These are phyloP conservation scores for Obelidium mucronatum DNA, from an alignment of 192 early-diverging fungal genomes.

Conservation along the genomic window DNA sequence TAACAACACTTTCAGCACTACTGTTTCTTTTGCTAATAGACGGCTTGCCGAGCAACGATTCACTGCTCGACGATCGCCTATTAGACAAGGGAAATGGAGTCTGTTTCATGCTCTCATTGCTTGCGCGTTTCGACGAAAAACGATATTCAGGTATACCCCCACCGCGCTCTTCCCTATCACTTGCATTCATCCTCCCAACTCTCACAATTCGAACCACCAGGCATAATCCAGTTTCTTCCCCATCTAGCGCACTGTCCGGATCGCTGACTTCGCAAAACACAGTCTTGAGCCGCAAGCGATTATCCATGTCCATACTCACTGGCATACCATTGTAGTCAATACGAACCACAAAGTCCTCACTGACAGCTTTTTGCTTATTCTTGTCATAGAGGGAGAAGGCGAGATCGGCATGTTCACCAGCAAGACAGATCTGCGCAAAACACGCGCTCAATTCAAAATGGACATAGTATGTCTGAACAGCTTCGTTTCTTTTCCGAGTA, in stretches of 20 bases:
- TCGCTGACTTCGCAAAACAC: slow-evolving; percentile 66
- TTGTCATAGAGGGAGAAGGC: slow-evolving; percentile 66
- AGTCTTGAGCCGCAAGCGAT: slow-evolving; percentile 56
- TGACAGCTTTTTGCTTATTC: slow-evolving; percentile 52
- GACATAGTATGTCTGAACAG: slow-evolving; percentile 38
- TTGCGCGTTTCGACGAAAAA: neutral
- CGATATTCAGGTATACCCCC: neutral
- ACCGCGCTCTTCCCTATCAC: slow-evolving; percentile 54
- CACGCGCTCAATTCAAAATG: slow-evolving; percentile 66
- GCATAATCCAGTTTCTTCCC: slow-evolving; percentile 39
- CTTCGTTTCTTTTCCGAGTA: slow-evolving; percentile 18
- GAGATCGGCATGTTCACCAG: slow-evolving; percentile 68
- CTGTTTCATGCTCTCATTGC: neutral
- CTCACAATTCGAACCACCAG: slow-evolving; percentile 70
- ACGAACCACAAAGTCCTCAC: slow-evolving; percentile 67
- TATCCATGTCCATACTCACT: slow-evolving; percentile 39
- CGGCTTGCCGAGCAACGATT: neutral
- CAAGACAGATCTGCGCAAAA: slow-evolving; percentile 63
- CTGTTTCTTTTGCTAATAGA: neutral
- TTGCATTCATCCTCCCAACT: slow-evolving; percentile 67
- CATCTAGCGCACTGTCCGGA: slow-evolving; percentile 46
- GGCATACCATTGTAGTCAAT: slow-evolving; percentile 66
- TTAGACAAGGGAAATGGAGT: neutral
- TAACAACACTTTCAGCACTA: neutral
- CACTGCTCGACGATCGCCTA: neutral